Percentiles rank a stretch among this genome's conserved stretches.
Evolutionary conservation across 441 rosid species (phyloP).

Genomic region (Corymbia calophylla): DNA sequence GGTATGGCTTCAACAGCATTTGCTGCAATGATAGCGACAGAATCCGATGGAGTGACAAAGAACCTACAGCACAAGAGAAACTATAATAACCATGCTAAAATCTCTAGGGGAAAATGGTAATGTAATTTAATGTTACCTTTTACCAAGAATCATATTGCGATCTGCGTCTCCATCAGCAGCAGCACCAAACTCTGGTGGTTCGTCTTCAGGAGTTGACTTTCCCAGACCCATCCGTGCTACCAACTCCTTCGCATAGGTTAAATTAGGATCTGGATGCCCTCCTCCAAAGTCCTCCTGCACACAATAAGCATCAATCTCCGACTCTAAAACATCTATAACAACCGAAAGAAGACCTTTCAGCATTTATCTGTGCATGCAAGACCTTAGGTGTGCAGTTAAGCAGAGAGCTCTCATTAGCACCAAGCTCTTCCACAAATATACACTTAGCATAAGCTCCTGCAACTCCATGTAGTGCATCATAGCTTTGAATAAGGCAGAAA

Average conservation of each 20-base stretch:
- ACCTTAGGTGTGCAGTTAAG: slow-evolving; percentile 94
- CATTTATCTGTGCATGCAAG: background rate
- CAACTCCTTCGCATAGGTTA: slow-evolving; percentile 94
- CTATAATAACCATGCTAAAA: background rate
- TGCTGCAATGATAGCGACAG: slow-evolving; percentile 96
- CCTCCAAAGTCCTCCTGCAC: slow-evolving; percentile 97
- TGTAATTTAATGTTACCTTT: slow-evolving; percentile 39
- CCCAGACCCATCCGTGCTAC: slow-evolving; percentile 93
- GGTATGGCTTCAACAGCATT: slow-evolving; percentile 88
- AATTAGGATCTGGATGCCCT: slow-evolving; percentile 98
- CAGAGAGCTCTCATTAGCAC: slow-evolving; percentile 71
- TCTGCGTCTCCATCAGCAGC: slow-evolving; percentile 99
- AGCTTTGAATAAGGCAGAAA: slow-evolving; percentile 28
- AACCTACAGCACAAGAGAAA: slow-evolving; percentile 37
- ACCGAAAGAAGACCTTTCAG: background rate
- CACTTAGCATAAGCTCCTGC: slow-evolving; percentile 90
- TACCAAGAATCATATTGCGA: slow-evolving; percentile 96
- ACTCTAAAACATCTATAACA: background rate
- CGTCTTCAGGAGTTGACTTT: slow-evolving; percentile 45
- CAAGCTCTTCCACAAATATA: slow-evolving; percentile 94
- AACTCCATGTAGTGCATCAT: slow-evolving; percentile 96
- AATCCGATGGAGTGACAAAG: slow-evolving; percentile 97
- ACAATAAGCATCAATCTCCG: background rate
- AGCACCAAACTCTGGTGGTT: slow-evolving; percentile 96
- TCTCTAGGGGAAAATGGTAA: background rate